These are phyloP conservation scores for Talaromyces adpressus DNA, from an alignment of 495 filamentous ascomycete genomes.

Conservation along the genomic window DNA sequence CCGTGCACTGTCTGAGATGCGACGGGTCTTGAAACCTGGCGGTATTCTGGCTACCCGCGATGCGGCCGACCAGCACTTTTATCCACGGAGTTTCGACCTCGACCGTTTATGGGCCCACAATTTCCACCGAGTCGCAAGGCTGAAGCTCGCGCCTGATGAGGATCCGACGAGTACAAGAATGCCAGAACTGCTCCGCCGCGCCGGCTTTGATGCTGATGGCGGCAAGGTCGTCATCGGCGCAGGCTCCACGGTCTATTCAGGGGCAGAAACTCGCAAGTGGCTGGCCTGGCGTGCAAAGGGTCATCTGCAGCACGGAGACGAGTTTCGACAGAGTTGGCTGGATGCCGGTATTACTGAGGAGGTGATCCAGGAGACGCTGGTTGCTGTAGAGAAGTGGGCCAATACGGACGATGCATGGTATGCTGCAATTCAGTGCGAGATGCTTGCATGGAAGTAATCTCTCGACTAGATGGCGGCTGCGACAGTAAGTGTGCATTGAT, in stretches of 20 bases:
- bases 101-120: slow-evolving; percentile 24
- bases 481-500: too few relatives aligned
- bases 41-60: slow-evolving; percentile 41
- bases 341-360: slow-evolving; percentile 27
- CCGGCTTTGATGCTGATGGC: slow-evolving; percentile 25
- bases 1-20: slow-evolving; percentile 31
- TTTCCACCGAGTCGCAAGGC: slow-evolving; percentile 10
- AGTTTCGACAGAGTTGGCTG: slow-evolving; percentile 29
- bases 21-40: slow-evolving; percentile 31
- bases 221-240: slow-evolving; percentile 24
- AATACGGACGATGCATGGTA: too few relatives aligned
- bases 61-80: slow-evolving; percentile 26
- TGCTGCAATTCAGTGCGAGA: too few relatives aligned
- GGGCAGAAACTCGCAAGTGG: slow-evolving; percentile 20
- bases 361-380: too few relatives aligned
- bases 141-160: slow-evolving; percentile 13
- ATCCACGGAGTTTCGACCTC: slow-evolving; percentile 23
- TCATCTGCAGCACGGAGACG: slow-evolving; percentile 24
- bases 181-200: slow-evolving; percentile 21
- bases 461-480: too few relatives aligned
- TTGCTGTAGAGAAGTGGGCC: too few relatives aligned
- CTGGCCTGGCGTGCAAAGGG: slow-evolving; percentile 20
- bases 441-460: too few relatives aligned
- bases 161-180: slow-evolving; percentile 20
- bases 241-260: slow-evolving; percentile 20